Evolutionary conservation across 305 asterid genomes (phyloP).

Genomic region (Solanum hybrid): DNA sequence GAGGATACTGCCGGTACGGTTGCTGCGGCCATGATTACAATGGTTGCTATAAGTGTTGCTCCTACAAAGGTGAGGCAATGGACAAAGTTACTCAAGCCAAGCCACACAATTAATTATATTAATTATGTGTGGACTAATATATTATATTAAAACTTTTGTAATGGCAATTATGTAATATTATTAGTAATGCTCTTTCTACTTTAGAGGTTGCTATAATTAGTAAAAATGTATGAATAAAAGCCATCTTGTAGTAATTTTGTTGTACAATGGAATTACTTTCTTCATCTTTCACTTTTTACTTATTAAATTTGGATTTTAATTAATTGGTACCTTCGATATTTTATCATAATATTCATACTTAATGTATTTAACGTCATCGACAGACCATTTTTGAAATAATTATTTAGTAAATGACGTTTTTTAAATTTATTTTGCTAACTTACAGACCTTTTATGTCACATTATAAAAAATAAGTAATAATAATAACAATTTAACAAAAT

Average conservation of each 20-base stretch:
- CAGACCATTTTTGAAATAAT: too few relatives aligned
- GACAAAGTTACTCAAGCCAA: conserved; percentile 4
- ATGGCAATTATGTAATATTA: not conserved
- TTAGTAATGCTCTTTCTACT: not conserved
- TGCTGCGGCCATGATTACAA: conserved; percentile 15
- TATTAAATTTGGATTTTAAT: too few relatives aligned
- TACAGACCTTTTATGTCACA: not conserved
- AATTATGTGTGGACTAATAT: not conserved
- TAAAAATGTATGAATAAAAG: not conserved
- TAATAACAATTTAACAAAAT: not conserved
- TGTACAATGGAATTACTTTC: not conserved
- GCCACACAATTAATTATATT: not conserved
- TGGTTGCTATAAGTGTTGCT: conserved; percentile 26
- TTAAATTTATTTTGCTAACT: too few relatives aligned
- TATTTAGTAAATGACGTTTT: too few relatives aligned
- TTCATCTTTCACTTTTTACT: too few relatives aligned
- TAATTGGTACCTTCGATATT: too few relatives aligned
- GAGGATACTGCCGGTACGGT: conserved; percentile 20
- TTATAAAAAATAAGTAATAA: too few relatives aligned
- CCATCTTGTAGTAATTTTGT: not conserved
- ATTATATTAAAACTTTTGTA: not conserved
- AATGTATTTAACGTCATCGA: too few relatives aligned
- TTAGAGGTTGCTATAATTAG: not conserved
- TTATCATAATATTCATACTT: not conserved
- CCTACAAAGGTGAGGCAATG: conserved; percentile 18